Percentiles rank a stretch among this genome's conserved stretches.
Evolutionary conservation across 75 land plant genomes (phyloP).

Genomic region (Sequoia sempervirens): DNA sequence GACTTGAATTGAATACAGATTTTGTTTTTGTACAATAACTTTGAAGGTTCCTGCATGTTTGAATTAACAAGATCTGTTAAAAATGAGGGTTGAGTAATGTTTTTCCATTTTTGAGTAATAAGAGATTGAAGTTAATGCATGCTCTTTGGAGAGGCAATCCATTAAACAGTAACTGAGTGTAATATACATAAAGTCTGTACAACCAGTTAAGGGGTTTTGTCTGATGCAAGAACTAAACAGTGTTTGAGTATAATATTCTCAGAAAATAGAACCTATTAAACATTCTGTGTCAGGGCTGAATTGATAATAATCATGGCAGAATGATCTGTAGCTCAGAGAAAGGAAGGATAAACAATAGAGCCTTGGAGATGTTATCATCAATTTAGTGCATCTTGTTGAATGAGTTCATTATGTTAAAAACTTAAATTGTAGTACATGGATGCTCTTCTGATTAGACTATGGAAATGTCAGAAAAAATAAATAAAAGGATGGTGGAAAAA

Average conservation of each 20-base stretch:
- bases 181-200: neutral
- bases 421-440: neutral
- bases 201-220: neutral
- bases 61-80: neutral
- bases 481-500: neutral
- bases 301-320: neutral
- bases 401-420: neutral
- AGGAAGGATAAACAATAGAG: neutral
- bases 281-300: neutral
- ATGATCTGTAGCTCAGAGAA: neutral
- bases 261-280: neutral
- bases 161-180: neutral
- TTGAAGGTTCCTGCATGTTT: neutral
- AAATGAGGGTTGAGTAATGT: neutral
- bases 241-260: neutral
- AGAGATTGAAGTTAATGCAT: neutral
- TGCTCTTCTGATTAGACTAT: neutral
- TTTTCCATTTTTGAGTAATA: neutral
- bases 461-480: neutral
- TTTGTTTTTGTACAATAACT: neutral
- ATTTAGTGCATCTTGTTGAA: neutral
- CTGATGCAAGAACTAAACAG: neutral
- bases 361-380: neutral
- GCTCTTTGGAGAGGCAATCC: neutral
- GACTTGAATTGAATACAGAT: neutral